These are phyloP conservation scores for Lyophyllum semitale DNA, from an alignment of 768 basidiomycete genomes.

Conservation along the genomic window DNA sequence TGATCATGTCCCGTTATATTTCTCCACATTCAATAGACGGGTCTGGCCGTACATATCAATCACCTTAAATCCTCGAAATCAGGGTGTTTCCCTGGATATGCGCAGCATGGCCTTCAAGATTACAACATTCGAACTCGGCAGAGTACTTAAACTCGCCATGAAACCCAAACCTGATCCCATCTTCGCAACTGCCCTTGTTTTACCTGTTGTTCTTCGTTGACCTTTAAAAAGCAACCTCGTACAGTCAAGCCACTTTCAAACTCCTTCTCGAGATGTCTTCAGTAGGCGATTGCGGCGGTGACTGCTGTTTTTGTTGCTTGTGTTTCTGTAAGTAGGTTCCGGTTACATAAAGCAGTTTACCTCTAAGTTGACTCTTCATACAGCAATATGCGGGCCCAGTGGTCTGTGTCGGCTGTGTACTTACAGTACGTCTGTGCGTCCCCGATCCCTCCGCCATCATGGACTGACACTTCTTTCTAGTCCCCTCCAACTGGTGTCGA, in stretches of 20 bases:
- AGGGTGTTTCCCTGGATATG: neutral
- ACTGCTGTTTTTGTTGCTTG: slow-evolving; percentile 11
- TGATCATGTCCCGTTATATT: too few species aligned
- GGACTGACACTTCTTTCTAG: neutral
- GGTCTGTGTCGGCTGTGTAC: slow-evolving; percentile 5
- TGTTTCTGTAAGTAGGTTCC: slow-evolving; percentile 9
- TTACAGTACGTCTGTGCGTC: slow-evolving; percentile 6
- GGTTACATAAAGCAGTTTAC: neutral
- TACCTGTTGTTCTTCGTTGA: too few species aligned
- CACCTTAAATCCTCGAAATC: too few species aligned
- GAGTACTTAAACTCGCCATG: too few species aligned
- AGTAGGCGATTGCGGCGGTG: slow-evolving; percentile 1
- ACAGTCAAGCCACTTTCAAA: neutral
- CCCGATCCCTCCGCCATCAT: too few species aligned
- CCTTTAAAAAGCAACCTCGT: too few species aligned
- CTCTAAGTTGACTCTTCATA: neutral
- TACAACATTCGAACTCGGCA: too few species aligned
- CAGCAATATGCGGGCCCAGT: slow-evolving; percentile 13
- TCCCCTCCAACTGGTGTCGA: slow-evolving; percentile 17
- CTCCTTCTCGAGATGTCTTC: slow-evolving; percentile 1
- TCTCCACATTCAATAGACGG: too few species aligned
- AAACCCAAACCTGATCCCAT: too few species aligned
- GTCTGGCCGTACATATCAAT: too few species aligned
- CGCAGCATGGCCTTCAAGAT: too few species aligned
- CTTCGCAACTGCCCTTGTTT: too few species aligned